Percentiles rank a stretch among this genome's conserved stretches.
Conservation (phyloP, 441 rosid species). For the Oxalis stricta region DNA sequence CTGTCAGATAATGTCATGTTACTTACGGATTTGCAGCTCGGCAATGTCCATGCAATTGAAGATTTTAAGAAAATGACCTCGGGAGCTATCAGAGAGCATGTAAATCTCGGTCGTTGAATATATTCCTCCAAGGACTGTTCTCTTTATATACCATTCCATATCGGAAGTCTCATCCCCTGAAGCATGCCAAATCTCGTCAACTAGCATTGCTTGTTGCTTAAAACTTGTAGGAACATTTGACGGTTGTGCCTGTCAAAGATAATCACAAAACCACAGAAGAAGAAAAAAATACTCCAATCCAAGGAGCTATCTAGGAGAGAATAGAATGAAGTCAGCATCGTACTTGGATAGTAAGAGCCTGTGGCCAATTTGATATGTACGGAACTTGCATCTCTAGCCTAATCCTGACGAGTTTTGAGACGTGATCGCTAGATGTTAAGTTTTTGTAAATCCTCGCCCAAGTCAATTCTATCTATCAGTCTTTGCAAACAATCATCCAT, state of each 20-base stretch:
- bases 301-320: slow-evolving; percentile 3
- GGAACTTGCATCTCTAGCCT: slow-evolving; percentile 87
- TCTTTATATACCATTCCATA: slow-evolving; percentile 77
- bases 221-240: slow-evolving; percentile 61
- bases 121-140: slow-evolving; percentile 78
- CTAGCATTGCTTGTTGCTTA: slow-evolving; percentile 72
- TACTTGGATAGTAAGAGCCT: slow-evolving; percentile 87
- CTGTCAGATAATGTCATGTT: slow-evolving; percentile 20
- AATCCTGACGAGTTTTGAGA: slow-evolving; percentile 53
- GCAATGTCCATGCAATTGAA: not conserved
- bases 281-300: not conserved
- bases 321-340: not conserved
- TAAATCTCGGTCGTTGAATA: slow-evolving; percentile 89
- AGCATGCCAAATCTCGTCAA: slow-evolving; percentile 83
- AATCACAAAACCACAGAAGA: not conserved
- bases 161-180: slow-evolving; percentile 59
- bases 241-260: slow-evolving; percentile 58
- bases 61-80: slow-evolving; percentile 29
- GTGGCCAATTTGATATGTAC: slow-evolving; percentile 84
- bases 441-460: slow-evolving; percentile 37
- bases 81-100: slow-evolving; percentile 86
- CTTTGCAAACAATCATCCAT: slow-evolving; percentile 78
- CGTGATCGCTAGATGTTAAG: slow-evolving; percentile 50
- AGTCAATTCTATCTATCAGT: slow-evolving; percentile 62
- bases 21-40: not conserved